Conservation (phyloP, 345 rosid genomes). For the Eucalyptus sp. region DNA sequence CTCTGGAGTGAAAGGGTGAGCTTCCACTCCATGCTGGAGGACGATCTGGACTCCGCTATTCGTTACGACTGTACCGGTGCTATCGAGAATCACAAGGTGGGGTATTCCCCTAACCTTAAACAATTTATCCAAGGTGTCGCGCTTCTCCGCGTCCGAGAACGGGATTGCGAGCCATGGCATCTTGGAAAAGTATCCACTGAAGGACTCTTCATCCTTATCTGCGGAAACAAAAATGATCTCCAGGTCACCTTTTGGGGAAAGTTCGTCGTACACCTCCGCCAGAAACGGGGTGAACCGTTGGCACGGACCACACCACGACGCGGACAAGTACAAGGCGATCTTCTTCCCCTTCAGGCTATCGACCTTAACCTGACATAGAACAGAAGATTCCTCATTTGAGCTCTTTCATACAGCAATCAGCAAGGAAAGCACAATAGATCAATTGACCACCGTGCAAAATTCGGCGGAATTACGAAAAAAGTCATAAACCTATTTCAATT, state of each 20-base stretch:
- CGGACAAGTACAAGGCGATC: constrained; percentile 70
- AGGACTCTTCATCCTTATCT: constrained; percentile 46
- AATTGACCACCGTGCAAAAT: background rate
- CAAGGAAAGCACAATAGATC: background rate
- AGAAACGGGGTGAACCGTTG: constrained; percentile 47
- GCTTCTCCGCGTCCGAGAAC: constrained; percentile 43
- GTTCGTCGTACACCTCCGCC: constrained; percentile 39
- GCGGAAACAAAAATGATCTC: constrained; percentile 54
- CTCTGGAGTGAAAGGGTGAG: constrained; percentile 52
- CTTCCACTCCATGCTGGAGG: constrained; percentile 50
- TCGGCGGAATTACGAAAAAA: accelerated
- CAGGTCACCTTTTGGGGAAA: constrained; percentile 30
- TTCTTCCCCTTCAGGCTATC: constrained; percentile 65
- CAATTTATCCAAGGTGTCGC: constrained; percentile 27
- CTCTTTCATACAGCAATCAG: background rate
- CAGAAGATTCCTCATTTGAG: background rate
- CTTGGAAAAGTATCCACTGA: constrained; percentile 44
- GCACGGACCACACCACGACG: constrained; percentile 84
- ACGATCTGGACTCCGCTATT: constrained; percentile 38
- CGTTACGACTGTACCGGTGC: constrained; percentile 31
- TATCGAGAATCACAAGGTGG: constrained; percentile 55
- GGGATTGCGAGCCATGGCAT: constrained; percentile 95
- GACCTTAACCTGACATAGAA: constrained; percentile 38
- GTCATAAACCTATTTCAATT: accelerated
- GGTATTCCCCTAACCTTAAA: constrained; percentile 69